Evolutionary conservation across 164 flowering plant genomes (phyloP).

Genomic region (Malania oleifera): DNA sequence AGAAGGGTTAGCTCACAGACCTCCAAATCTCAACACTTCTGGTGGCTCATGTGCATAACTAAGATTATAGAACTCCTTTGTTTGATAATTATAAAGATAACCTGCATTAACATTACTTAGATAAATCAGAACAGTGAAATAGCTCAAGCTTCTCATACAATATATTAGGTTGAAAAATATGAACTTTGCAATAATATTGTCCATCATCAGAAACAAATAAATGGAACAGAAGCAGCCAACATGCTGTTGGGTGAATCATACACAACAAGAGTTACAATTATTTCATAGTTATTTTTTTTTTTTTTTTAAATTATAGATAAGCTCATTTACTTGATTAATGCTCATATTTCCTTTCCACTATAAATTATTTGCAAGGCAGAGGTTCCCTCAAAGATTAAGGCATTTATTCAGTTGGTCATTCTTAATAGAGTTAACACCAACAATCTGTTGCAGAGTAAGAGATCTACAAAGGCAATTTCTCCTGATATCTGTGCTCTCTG

Average conservation of each 20-base stretch:
- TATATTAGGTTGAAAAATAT: no score
- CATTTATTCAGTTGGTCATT: no score
- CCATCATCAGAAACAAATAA: background rate
- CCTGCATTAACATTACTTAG: constrained; percentile 44
- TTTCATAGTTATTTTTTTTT: no score
- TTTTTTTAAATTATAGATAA: no score
- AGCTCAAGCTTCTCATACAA: background rate
- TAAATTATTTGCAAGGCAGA: no score
- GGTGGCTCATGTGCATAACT: constrained; percentile 74
- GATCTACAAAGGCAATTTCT: no score
- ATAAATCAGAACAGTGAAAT: background rate
- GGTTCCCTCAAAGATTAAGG: no score
- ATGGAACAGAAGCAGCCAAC: background rate
- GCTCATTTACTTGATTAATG: no score
- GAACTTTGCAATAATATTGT: background rate
- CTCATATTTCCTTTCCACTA: no score
- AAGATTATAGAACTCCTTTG: constrained; percentile 87
- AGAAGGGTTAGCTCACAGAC: constrained; percentile 28
- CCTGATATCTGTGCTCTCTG: no score
- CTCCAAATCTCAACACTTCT: constrained; percentile 73
- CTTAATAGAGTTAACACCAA: no score
- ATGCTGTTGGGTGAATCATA: background rate
- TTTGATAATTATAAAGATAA: constrained; percentile 81
- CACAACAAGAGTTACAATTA: background rate
- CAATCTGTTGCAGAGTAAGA: no score